Evolutionary conservation across 2,329 filamentous ascomycete genomes (phyloP).

Genomic region (Didymella sp.): DNA sequence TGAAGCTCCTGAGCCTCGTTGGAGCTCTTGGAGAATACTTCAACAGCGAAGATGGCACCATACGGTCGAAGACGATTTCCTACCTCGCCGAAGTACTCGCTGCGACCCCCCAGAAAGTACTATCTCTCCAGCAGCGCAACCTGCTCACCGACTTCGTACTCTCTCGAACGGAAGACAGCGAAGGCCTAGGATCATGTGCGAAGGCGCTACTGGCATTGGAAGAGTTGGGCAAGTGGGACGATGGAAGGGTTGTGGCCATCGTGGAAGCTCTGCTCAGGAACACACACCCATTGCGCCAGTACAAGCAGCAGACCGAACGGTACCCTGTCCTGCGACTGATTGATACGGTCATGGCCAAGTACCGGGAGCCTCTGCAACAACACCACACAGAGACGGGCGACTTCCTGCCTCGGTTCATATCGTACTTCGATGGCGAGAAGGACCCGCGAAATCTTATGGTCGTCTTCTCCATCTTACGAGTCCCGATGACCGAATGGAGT

Average conservation of each 20-base stretch:
- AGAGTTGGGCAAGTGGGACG: slow-evolving; percentile 65
- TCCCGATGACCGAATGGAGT: slow-evolving; percentile 73
- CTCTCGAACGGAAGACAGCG: slow-evolving; percentile 64
- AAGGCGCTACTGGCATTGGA: slow-evolving; percentile 66
- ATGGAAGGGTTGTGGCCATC: slow-evolving; percentile 61
- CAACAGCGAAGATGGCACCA: slow-evolving; percentile 68
- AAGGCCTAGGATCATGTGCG: slow-evolving; percentile 64
- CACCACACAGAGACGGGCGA: slow-evolving; percentile 61
- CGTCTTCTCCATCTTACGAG: slow-evolving; percentile 70
- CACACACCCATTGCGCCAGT: slow-evolving; percentile 65
- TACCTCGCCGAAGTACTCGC: slow-evolving; percentile 61
- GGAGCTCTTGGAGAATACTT: slow-evolving; percentile 71
- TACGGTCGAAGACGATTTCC: slow-evolving; percentile 64
- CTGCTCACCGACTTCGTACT: slow-evolving; percentile 69
- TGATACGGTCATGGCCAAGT: slow-evolving; percentile 67
- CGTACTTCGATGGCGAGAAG: slow-evolving; percentile 72
- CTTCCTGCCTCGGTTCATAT: slow-evolving; percentile 67
- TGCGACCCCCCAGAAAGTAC: slow-evolving; percentile 60
- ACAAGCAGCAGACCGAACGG: slow-evolving; percentile 66
- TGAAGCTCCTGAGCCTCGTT: slow-evolving; percentile 67
- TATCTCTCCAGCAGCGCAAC: slow-evolving; percentile 66
- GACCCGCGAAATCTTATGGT: slow-evolving; percentile 75
- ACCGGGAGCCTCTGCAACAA: slow-evolving; percentile 52
- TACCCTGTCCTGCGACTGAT: slow-evolving; percentile 68
- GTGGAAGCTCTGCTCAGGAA: slow-evolving; percentile 60